Conservation (phyloP, 164 flowering plant genomes). For the Houttuynia cordata region DNA sequence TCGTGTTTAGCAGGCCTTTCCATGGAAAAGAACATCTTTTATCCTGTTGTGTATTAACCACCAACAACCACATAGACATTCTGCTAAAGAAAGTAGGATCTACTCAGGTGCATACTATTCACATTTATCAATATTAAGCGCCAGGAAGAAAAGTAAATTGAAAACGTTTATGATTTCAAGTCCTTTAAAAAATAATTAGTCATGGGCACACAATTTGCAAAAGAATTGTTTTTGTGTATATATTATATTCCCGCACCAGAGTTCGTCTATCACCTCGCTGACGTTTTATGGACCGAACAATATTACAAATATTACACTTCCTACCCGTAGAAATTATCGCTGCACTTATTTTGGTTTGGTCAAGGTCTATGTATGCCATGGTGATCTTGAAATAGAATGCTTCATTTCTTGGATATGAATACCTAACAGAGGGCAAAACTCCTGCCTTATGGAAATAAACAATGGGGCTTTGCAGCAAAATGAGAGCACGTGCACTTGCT, state of each 20-base stretch:
- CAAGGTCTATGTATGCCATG: slow-evolving; percentile 67
- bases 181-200: too few relatives aligned
- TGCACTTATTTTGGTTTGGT: slow-evolving; percentile 46
- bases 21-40: not conserved
- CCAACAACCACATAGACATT: slow-evolving; percentile 25
- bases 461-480: slow-evolving; percentile 52
- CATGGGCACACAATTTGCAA: not conserved
- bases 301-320: slow-evolving; percentile 34
- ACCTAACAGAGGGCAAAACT: slow-evolving; percentile 48
- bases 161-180: slow-evolving; percentile 52
- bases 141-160: slow-evolving; percentile 64
- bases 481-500: slow-evolving; percentile 79
- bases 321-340: too few relatives aligned
- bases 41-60: not conserved
- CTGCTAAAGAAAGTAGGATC: slow-evolving; percentile 63
- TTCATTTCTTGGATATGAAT: slow-evolving; percentile 78
- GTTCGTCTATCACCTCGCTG: slow-evolving; percentile 77
- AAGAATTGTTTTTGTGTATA: too few relatives aligned
- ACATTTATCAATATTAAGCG: slow-evolving; percentile 35
- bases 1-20: not conserved
- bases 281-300: slow-evolving; percentile 65
- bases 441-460: slow-evolving; percentile 72
- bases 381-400: slow-evolving; percentile 68
- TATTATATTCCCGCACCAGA: slow-evolving; percentile 22
- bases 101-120: slow-evolving; percentile 45